Evolutionary conservation across 2,329 filamentous ascomycete species (phyloP).

Genomic region (Ophiostoma ips): DNA sequence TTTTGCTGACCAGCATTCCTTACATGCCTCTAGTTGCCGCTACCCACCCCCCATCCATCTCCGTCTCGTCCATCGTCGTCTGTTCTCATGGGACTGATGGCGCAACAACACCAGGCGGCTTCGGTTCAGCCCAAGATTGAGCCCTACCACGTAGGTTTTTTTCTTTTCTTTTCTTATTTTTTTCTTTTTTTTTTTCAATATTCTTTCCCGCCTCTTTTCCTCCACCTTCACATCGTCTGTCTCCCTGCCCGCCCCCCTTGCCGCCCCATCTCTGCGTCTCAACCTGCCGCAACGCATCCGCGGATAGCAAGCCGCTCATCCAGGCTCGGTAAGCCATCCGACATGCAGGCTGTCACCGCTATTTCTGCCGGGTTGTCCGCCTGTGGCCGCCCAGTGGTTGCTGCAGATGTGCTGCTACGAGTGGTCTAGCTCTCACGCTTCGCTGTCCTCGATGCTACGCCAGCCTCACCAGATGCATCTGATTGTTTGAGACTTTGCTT

Average conservation of each 20-base stretch:
- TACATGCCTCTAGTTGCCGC: background rate
- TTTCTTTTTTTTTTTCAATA: too few relatives aligned
- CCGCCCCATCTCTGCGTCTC: background rate
- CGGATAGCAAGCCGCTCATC: background rate
- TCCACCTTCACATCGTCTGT: background rate
- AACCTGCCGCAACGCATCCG: background rate
- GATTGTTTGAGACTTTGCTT: background rate
- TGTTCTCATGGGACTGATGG: constrained; percentile 1
- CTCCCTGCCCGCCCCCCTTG: background rate
- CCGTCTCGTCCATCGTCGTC: background rate
- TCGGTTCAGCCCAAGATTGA: background rate
- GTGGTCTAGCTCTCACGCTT: background rate
- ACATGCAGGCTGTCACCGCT: background rate
- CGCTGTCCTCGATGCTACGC: background rate
- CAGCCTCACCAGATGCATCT: background rate
- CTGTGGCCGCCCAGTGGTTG: background rate
- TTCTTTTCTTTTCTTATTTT: background rate
- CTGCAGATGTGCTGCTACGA: background rate
- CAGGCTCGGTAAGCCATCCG: background rate
- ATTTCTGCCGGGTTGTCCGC: background rate
- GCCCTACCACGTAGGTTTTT: background rate
- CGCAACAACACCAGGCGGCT: background rate
- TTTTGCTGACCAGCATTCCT: background rate
- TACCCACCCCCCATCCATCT: background rate
- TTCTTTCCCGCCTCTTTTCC: background rate